A percentile compares a stretch with the other conserved stretches of the same genome.
These are phyloP conservation scores for Botrytis squamosa DNA, from an alignment of 2,329 filamentous ascomycete genomes.

Conservation along the genomic window DNA sequence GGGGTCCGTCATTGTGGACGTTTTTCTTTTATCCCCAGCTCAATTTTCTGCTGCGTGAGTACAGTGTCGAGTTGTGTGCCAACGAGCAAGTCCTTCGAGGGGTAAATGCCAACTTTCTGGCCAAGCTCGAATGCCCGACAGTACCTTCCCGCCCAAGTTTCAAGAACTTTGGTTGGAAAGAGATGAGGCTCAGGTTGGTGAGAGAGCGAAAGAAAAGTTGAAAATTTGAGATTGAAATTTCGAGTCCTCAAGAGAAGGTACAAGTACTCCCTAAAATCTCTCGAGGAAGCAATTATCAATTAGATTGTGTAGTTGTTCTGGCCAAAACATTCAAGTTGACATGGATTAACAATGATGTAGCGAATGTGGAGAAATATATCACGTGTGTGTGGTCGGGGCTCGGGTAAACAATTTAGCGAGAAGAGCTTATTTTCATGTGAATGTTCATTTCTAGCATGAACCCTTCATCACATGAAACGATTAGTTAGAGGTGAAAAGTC, in stretches of 20 bases:
- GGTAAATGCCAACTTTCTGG: constrained; percentile 16
- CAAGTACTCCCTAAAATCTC: not conserved
- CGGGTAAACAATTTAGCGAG: not conserved
- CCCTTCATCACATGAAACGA: not conserved
- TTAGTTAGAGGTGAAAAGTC: not conserved
- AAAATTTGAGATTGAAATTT: not conserved
- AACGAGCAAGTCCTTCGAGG: not conserved
- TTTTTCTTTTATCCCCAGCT: not conserved
- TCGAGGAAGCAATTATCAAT: not conserved
- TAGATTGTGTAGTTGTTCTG: not conserved
- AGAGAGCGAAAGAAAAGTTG: not conserved
- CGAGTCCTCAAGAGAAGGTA: not conserved
- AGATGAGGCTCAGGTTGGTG: not conserved
- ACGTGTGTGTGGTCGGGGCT: not conserved
- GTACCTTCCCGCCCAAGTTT: constrained; percentile 1
- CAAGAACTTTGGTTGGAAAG: not conserved
- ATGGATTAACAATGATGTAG: constrained; percentile 14
- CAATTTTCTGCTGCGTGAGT: not conserved
- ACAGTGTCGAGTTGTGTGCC: not conserved
- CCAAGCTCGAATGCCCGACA: not conserved
- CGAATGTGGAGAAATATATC: constrained; percentile 2
- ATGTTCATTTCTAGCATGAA: not conserved
- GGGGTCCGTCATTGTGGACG: not conserved
- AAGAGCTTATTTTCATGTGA: constrained; percentile 1
- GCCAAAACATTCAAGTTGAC: not conserved